Conservation (phyloP, 2,329 filamentous ascomycete species). For the Shiraia bambusicola region DNA sequence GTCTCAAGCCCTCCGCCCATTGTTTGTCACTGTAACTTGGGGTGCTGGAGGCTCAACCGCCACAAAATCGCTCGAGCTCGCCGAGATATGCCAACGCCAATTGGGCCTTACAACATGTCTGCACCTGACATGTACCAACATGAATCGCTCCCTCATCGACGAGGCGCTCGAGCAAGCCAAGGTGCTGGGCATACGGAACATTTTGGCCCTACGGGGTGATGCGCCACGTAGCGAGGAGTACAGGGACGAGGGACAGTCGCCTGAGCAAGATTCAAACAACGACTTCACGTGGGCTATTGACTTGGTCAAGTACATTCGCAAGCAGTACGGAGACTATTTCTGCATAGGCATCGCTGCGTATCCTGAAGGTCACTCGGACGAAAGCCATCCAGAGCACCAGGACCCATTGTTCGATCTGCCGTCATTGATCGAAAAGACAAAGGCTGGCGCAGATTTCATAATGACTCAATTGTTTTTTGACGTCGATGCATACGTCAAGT, state of each 20-base stretch:
- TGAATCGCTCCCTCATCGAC: conserved; percentile 84
- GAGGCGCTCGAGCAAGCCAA: conserved; percentile 89
- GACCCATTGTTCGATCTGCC: conserved; percentile 70
- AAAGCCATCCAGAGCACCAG: conserved; percentile 80
- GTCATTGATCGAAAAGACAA: conserved; percentile 84
- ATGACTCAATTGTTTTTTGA: conserved; percentile 99
- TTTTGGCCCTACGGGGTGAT: conserved; percentile 87
- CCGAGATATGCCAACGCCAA: conserved; percentile 91
- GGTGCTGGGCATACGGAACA: conserved; percentile 86
- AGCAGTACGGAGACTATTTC: conserved; percentile 89
- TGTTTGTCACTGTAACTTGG: conserved; percentile 98
- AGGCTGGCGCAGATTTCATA: conserved; percentile 93
- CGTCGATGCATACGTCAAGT: conserved; percentile 75
- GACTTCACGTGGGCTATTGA: conserved; percentile 90
- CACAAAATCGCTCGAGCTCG: conserved; percentile 86
- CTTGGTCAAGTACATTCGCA: conserved; percentile 83
- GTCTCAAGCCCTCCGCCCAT: conserved; percentile 83
- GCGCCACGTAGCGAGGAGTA: conserved; percentile 90
- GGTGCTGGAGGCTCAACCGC: conserved; percentile 92
- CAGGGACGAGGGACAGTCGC: conserved; percentile 63
- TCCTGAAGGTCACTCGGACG: conserved; percentile 91
- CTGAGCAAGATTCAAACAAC: conserved; percentile 64
- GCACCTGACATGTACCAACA: conserved; percentile 97
- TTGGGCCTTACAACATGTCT: conserved; percentile 91
- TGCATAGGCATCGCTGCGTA: conserved; percentile 94